Evolutionary conservation across 2,329 filamentous ascomycete species (phyloP).

Genomic region (Exophiala sp.): DNA sequence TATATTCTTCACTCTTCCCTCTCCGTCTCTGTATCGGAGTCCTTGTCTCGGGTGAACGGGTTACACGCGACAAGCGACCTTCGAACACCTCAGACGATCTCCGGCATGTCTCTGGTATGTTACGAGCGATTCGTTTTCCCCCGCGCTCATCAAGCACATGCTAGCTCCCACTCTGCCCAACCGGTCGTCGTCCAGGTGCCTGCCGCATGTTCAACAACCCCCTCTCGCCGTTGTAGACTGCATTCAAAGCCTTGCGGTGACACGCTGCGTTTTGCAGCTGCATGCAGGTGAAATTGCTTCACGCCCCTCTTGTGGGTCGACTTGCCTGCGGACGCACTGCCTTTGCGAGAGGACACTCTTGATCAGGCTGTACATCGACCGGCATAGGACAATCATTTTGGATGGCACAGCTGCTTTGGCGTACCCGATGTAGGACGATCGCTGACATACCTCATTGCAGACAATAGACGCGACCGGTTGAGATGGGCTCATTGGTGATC

Average conservation of each 20-base stretch:
- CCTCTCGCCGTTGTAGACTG: neutral
- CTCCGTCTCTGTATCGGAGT: constrained; percentile 11
- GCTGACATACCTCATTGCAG: constrained; percentile 20
- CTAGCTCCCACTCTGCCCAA: constrained; percentile 16
- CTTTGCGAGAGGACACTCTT: neutral
- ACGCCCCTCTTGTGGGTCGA: neutral
- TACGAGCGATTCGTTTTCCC: constrained; percentile 9
- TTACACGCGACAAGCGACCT: constrained; percentile 9
- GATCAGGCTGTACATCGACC: neutral
- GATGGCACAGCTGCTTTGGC: neutral
- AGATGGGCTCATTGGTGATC: constrained; percentile 60
- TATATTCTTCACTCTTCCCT: constrained; percentile 10
- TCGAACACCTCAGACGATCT: neutral
- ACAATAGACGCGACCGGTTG: constrained; percentile 35
- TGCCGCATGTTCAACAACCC: neutral
- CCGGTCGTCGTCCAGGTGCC: constrained; percentile 4
- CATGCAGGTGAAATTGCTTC: constrained; percentile 1
- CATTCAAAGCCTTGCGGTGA: neutral
- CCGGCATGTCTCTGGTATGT: constrained; percentile 23
- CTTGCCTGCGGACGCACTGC: constrained; percentile 8
- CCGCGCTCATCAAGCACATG: constrained; percentile 23
- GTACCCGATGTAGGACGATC: neutral
- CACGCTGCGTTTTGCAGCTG: neutral
- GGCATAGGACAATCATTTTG: neutral
- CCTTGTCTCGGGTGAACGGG: constrained; percentile 3